These are phyloP conservation scores for Scheffersomyces stipitis DNA, from an alignment of 805 yeast species.

Conservation along the genomic window DNA sequence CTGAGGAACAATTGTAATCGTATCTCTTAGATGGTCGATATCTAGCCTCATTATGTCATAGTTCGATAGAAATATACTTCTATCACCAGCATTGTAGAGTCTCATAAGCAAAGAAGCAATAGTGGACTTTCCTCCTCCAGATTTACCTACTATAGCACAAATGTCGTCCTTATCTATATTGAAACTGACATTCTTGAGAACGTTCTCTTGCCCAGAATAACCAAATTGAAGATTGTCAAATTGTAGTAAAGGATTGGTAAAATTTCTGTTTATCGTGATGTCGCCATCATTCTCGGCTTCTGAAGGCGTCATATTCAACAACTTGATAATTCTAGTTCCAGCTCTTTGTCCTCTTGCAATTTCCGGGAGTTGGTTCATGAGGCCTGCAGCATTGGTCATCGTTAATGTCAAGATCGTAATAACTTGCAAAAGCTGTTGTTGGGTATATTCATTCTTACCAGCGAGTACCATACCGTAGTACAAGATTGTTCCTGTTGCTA, in stretches of 20 bases:
- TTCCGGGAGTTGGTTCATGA: conserved; percentile 72
- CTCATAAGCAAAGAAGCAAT: conserved; percentile 55
- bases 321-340: conserved; percentile 47
- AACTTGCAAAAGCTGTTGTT: conserved; percentile 63
- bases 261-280: conserved; percentile 20
- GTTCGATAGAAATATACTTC: conserved; percentile 46
- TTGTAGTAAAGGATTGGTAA: conserved; percentile 22
- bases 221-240: conserved; percentile 50
- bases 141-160: conserved; percentile 74
- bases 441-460: conserved; percentile 52
- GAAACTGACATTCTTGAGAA: conserved; percentile 46
- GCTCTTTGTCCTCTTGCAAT: conserved; percentile 78
- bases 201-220: conserved; percentile 39
- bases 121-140: conserved; percentile 94
- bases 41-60: conserved; percentile 48
- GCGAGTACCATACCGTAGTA: conserved; percentile 81
- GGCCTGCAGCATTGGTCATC: conserved; percentile 56
- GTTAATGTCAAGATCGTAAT: conserved; percentile 74
- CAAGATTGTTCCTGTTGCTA: conserved; percentile 70
- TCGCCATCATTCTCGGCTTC: conserved; percentile 38
- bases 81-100: conserved; percentile 44
- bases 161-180: conserved; percentile 46
- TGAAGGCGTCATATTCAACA: conserved; percentile 36
- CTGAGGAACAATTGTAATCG: conserved; percentile 74
- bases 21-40: conserved; percentile 47